Percentiles rank a stretch among this genome's conserved stretches.
phyloP scores from a whole-genome alignment of 306 rosid species.

The Glycine tomentella region DNA sequence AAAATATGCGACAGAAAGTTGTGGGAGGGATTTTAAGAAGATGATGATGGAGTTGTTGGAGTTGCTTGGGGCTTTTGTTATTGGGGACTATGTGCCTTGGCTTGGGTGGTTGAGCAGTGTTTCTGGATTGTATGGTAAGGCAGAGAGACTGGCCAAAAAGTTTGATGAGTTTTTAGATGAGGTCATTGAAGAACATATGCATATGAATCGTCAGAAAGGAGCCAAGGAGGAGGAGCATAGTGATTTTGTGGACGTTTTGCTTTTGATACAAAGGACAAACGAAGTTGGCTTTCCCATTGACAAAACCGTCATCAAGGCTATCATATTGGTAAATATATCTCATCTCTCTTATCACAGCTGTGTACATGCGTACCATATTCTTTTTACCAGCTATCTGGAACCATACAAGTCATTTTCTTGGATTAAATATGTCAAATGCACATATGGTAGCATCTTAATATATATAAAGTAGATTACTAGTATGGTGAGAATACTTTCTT shows the following conservation, averaged over 20 bases:
- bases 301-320: slow-evolving; percentile 54
- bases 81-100: slow-evolving; percentile 66
- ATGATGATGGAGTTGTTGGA: slow-evolving; percentile 45
- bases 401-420: too few relatives aligned
- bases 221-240: background rate
- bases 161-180: slow-evolving; percentile 58
- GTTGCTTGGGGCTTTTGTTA: slow-evolving; percentile 47
- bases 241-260: slow-evolving; percentile 67
- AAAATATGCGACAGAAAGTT: slow-evolving; percentile 49
- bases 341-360: too few relatives aligned
- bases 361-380: too few relatives aligned
- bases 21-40: slow-evolving; percentile 41
- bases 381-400: too few relatives aligned
- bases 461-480: too few relatives aligned
- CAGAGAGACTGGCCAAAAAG: slow-evolving; percentile 48
- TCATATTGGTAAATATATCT: slow-evolving; percentile 52
- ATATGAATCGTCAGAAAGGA: slow-evolving; percentile 1
- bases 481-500: too few relatives aligned
- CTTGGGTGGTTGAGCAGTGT: slow-evolving; percentile 53
- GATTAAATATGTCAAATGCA: too few relatives aligned
- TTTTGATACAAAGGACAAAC: slow-evolving; percentile 47
- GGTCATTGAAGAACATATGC: slow-evolving; percentile 63
- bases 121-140: slow-evolving; percentile 54
- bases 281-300: slow-evolving; percentile 55
- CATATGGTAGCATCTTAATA: too few relatives aligned